Evolutionary conservation across 2,329 filamentous ascomycete genomes (phyloP), one percentile per base, ranked within the genome.

Genomic region (Colletotrichum shisoi): DNA sequence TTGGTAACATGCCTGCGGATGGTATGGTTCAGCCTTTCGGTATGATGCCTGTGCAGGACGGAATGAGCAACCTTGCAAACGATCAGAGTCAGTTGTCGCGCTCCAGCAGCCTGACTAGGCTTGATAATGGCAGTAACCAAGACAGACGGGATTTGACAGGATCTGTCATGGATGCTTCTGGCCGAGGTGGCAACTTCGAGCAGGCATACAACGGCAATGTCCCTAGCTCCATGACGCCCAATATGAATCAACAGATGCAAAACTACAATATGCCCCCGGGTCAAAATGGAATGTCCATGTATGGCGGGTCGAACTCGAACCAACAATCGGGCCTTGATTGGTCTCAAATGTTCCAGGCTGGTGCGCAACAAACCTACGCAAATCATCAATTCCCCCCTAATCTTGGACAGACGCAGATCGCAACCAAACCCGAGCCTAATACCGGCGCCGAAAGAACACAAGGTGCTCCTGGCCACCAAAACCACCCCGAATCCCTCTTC

Each of bases 341-440:
- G 90, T 85, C 89, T 75, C 86, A 90, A 77, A 91, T 93, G 87
- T 92, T 92, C 82, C 89, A 89, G 82, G 79, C 88, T 82, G 88
- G 88, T 85, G 84, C 86, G 81, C 86, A 89, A 79, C 82, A 87
- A 79, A 82, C 84, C 79, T 88, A 87, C 80, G 85, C 86, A 82
- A 85, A 81, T 77, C 56, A 58, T 58, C 83, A 84, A 76, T 88
- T 86, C 80, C 81, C 83, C 77, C 80, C 89, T 84, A 89, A 89
- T 83, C 82, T 85, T 84, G 84, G 85, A 79, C 85, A 89, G 81
- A 87, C 83, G 79, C 89, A 89, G 84, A 90, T 87, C 82, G 84
- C 82, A 82, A 86, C 85, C 83, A 90, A 89, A 84, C 82, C 81
- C 80, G 89, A 88, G 80, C 86, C 84, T 83, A 86, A 83, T 77